Percentiles rank a stretch among this genome's conserved stretches.
Conservation (phyloP, 2,329 filamentous ascomycete genomes). For the Colletotrichum lindemuthianum region DNA sequence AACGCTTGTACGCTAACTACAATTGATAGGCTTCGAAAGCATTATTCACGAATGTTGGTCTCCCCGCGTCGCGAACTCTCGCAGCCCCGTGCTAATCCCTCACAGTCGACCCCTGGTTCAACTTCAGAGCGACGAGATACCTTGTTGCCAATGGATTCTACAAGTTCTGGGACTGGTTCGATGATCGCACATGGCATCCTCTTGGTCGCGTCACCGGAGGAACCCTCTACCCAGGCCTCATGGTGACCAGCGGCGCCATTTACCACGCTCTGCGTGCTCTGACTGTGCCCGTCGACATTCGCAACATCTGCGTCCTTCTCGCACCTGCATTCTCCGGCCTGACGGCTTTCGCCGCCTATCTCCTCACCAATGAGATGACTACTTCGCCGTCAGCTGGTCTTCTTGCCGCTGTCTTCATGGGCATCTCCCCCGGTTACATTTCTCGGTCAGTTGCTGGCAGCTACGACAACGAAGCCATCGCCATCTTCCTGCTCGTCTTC, state of each 20-base stretch:
- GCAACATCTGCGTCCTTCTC: slow-evolving; percentile 97
- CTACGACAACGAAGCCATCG: slow-evolving; percentile 99
- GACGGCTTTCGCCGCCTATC: slow-evolving; percentile 91
- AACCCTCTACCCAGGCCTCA: slow-evolving; percentile 97
- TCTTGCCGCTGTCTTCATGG: slow-evolving; percentile 95
- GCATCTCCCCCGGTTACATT: slow-evolving; percentile 96
- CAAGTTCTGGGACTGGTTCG: slow-evolving; percentile 99
- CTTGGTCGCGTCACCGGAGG: slow-evolving; percentile 97
- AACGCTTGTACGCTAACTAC: slow-evolving; percentile 44
- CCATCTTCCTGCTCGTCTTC: slow-evolving; percentile 97
- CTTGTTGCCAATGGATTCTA: slow-evolving; percentile 97
- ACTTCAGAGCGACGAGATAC: slow-evolving; percentile 98
- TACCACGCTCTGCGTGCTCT: slow-evolving; percentile 92
- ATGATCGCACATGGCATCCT: slow-evolving; percentile 99
- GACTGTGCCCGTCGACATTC: slow-evolving; percentile 94
- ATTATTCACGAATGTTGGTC: slow-evolving; percentile 99
- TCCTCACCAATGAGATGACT: slow-evolving; percentile 97
- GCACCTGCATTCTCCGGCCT: slow-evolving; percentile 94
- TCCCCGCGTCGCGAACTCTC: slow-evolving; percentile 25
- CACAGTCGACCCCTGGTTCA: slow-evolving; percentile 98
- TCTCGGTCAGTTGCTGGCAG: slow-evolving; percentile 97
- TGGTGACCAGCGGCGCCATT: slow-evolving; percentile 98
- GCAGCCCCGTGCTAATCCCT: slow-evolving; percentile 40
- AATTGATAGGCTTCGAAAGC: slow-evolving; percentile 84
- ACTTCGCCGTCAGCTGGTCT: slow-evolving; percentile 94